phyloP scores from a whole-genome alignment of 2,329 filamentous ascomycete species.

The Fusarium sp. region DNA sequence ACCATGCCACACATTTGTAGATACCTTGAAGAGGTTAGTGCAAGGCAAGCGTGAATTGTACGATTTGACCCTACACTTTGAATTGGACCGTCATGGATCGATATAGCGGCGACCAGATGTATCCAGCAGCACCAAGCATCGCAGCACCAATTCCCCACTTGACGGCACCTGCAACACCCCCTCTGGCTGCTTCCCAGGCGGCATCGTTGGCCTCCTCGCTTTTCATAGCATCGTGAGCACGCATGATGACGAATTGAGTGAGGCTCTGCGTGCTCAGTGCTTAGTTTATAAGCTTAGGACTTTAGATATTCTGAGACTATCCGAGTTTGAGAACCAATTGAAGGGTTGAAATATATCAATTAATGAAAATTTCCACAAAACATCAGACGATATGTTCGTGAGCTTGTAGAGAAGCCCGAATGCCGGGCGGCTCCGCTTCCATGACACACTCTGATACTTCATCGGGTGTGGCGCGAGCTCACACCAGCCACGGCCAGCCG shows the following conservation, averaged over 20 bases:
- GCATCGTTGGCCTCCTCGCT: constrained; percentile 76
- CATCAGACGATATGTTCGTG: constrained; percentile 32
- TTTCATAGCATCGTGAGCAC: constrained; percentile 63
- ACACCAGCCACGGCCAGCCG: constrained; percentile 25
- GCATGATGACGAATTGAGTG: constrained; percentile 37
- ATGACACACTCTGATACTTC: constrained; percentile 36
- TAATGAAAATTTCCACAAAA: constrained; percentile 9
- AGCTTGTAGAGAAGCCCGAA: constrained; percentile 28
- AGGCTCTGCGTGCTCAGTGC: not conserved
- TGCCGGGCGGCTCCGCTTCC: constrained; percentile 38
- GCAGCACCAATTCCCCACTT: constrained; percentile 80
- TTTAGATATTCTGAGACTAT: no score
- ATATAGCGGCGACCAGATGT: constrained; percentile 76
- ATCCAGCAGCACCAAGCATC: constrained; percentile 71
- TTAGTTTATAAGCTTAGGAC: not conserved
- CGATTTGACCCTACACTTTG: constrained; percentile 71
- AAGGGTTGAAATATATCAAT: not conserved
- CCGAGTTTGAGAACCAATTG: not conserved
- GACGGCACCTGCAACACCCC: constrained; percentile 73
- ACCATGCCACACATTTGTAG: constrained; percentile 89
- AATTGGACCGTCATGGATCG: constrained; percentile 79
- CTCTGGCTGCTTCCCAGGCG: constrained; percentile 77
- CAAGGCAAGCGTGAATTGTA: not conserved
- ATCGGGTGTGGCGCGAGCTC: constrained; percentile 24
- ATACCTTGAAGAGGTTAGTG: constrained; percentile 65